Evolutionary conservation across 306 rosid species (phyloP), one percentile per base, ranked within the genome.

Genomic region (Cicer chorassanicum): DNA sequence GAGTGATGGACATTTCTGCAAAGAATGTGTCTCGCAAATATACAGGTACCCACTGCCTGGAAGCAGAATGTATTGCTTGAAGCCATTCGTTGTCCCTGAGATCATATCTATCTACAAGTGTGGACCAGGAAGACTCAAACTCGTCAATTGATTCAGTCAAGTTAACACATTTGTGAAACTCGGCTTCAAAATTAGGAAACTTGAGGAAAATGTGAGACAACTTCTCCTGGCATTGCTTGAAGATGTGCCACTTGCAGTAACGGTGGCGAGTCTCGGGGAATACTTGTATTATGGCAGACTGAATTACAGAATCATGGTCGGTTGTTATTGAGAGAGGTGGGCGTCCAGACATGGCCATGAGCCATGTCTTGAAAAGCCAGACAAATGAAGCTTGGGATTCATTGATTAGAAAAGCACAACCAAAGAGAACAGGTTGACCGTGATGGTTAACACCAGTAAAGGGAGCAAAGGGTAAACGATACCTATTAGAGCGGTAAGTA

Each of bases 221-320:
- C 80, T 89, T 95, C 90, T 95, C 97, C 87, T 95, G 99, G 59
- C 97, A 89, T 79, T 95, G 92, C 79, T 91, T 94, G 81, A 91
- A 94, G 82, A 94, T 90, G 82, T 94, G 98, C 98, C 98, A 94
- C 82, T 94, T 94, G 87, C 98, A 94, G 90, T 88, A 91, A 15
- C 98, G 97, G 73, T 90, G 98, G 38, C 97, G 97, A 54, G 93
- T 86, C 83, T 84, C 86, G 0, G 98, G 98, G 71, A 94, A 88
- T 54, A 94, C 97, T 79, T 91, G 89, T 61, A 81, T 70, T 51
- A 94, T 81, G 62, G 98, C 91, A 8, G 92, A 87, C 73, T 85
- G 91, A 74, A 94, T 92, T 36, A 94, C 86, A 38, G 92, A 80
- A 85, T 94, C 98, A 74, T 90, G 90, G 76, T 94, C 98, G 8